A percentile compares a stretch with the other conserved stretches of the same genome.
These are phyloP conservation scores for Samsoniella hepiali DNA, from an alignment of 2,329 filamentous ascomycete species.

Conservation along the genomic window DNA sequence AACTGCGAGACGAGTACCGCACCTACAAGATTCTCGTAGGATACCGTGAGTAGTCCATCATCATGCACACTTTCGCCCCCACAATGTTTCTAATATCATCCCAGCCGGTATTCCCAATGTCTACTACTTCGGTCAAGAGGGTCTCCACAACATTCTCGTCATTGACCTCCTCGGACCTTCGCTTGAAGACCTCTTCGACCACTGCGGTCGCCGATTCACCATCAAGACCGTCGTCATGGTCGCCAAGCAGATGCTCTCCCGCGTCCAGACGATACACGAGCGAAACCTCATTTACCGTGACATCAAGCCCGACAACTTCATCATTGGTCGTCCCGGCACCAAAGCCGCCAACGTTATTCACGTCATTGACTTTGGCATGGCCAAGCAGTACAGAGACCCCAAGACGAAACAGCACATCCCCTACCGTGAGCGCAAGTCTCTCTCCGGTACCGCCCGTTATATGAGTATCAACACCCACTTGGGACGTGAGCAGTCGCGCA, in stretches of 20 bases:
- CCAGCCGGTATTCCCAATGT: slow-evolving; percentile 97
- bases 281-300: slow-evolving; percentile 99
- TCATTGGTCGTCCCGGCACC: slow-evolving; percentile 86
- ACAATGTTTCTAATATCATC: slow-evolving; percentile 21
- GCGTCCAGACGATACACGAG: slow-evolving; percentile 92
- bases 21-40: slow-evolving; percentile 99
- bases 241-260: slow-evolving; percentile 96
- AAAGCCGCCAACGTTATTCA: slow-evolving; percentile 98
- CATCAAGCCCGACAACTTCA: slow-evolving; percentile 99
- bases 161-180: slow-evolving; percentile 95
- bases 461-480: slow-evolving; percentile 99
- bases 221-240: slow-evolving; percentile 99
- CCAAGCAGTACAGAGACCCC: slow-evolving; percentile 97
- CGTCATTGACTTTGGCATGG: slow-evolving; percentile 99
- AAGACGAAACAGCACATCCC: slow-evolving; percentile 99
- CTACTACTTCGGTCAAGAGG: slow-evolving; percentile 98
- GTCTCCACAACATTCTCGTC: slow-evolving; percentile 96
- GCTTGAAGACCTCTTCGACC: slow-evolving; percentile 94
- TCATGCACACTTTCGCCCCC: slow-evolving; percentile 30
- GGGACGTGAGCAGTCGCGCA: slow-evolving; percentile 89
- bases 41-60: slow-evolving; percentile 69
- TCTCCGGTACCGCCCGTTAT: slow-evolving; percentile 94
- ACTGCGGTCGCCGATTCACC: slow-evolving; percentile 90
- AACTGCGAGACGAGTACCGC: slow-evolving; percentile 95
- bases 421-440: slow-evolving; percentile 92